phyloP scores from a whole-genome alignment of 2,329 filamentous ascomycete species.

The Fusarium sororula region DNA sequence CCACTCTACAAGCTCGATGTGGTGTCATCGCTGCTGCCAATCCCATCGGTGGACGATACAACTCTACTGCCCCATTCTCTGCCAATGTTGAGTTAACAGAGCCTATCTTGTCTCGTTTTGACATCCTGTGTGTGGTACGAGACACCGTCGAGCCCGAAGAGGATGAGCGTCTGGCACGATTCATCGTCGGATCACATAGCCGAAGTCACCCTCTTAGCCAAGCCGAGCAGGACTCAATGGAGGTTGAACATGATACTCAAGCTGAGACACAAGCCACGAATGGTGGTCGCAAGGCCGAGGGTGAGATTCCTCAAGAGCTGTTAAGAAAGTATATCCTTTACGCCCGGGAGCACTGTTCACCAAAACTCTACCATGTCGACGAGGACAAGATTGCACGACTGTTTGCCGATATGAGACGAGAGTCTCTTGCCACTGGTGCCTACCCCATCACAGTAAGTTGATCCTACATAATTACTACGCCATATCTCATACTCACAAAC shows the following conservation, averaged over 20 bases:
- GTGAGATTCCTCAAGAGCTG: constrained; percentile 88
- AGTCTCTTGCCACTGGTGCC: constrained; percentile 91
- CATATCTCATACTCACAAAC: constrained; percentile 15
- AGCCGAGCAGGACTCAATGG: constrained; percentile 63
- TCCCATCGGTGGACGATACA: constrained; percentile 95
- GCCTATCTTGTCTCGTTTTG: constrained; percentile 96
- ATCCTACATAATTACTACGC: neutral
- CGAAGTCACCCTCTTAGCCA: constrained; percentile 80
- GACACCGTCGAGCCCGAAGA: constrained; percentile 93
- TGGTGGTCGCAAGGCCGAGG: constrained; percentile 51
- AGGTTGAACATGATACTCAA: constrained; percentile 66
- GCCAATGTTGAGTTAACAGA: constrained; percentile 97
- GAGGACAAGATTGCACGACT: constrained; percentile 95
- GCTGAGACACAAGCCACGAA: constrained; percentile 48
- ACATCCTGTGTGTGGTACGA: constrained; percentile 94
- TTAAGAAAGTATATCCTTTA: constrained; percentile 97
- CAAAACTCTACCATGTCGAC: constrained; percentile 97
- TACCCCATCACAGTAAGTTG: constrained; percentile 95
- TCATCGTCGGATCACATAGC: constrained; percentile 94
- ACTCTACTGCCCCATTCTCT: constrained; percentile 93
- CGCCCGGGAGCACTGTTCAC: constrained; percentile 85
- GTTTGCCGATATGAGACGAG: constrained; percentile 95
- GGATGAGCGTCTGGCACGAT: constrained; percentile 91
- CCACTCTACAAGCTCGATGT: constrained; percentile 93
- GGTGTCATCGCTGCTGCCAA: constrained; percentile 97